Base-by-base conservation (phyloP, 2,329 filamentous ascomycete genomes). In the Plenodomus tracheiphilus region DNA sequence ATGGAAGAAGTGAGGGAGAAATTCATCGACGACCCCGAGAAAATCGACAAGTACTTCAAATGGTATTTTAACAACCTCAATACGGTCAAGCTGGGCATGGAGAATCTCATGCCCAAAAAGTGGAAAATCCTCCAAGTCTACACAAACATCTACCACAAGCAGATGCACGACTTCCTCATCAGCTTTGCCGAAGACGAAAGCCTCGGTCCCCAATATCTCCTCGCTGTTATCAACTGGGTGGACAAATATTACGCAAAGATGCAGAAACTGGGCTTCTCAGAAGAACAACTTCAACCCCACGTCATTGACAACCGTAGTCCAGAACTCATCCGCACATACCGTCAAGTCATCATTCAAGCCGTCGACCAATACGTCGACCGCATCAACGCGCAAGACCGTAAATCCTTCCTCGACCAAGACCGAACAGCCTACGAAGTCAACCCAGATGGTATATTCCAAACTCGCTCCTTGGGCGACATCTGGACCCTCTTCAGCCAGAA, bases 11-110 rank as follows among this genome's bases (percentile, higher is more conserved):
- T 85, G 35, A 84, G 85, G 49, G 83, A 88, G 45, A 82, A 85
- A 39, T 97, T 99, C 71, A 75, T 93, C 44, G 88, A 87, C 32
- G 91, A 97, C 66, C 89, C 94, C 0, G 82, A 86, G 41, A 85
- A 84, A 63, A 79, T 99, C 39, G 89, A 95, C 56, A 96, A 96
- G 77, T 85, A 84, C 58, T 84, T 96, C 74, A 89, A 89, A 66
- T 99, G 94, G 94, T 99, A 86, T 74, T 99, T 97, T 77, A 97
- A 97, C 75, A 93, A 99, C 71, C 82, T 99, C 32, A 96, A 95
- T 72, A 91, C 91, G 3, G 93, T 97, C 67, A 91, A 93, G 73
- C 82, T 95, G 54, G 93, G 94, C 66, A 96, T 99, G 89, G 84
- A 88, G 51, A 84, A 85, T 21, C 80, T 99, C 44, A 92, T 97